These are phyloP conservation scores for Dothiorella sarmentorum DNA, from an alignment of 2,329 filamentous ascomycete genomes.

Conservation along the genomic window DNA sequence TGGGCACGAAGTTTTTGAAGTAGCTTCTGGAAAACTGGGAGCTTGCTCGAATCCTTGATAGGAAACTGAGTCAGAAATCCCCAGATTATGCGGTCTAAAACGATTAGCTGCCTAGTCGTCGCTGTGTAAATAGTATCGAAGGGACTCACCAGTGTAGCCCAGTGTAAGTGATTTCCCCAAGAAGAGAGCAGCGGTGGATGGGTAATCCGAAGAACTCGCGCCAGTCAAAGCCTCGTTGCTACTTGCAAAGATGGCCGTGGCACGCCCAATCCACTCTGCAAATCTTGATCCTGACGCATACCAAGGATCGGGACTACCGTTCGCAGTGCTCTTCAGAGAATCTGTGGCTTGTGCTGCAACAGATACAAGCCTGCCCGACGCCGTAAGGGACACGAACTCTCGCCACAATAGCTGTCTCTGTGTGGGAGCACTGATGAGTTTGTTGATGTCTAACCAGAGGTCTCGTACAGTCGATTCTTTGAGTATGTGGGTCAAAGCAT, in stretches of 20 bases:
- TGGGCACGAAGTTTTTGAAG: slow-evolving; percentile 44
- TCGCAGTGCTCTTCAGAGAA: slow-evolving; percentile 38
- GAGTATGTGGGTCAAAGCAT: slow-evolving; percentile 32
- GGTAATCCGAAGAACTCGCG: slow-evolving; percentile 23
- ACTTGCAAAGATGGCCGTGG: slow-evolving; percentile 53
- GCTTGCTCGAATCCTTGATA: neutral
- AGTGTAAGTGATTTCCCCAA: slow-evolving; percentile 62
- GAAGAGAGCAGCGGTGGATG: slow-evolving; percentile 41
- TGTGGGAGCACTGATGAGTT: slow-evolving; percentile 38
- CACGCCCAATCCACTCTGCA: slow-evolving; percentile 67
- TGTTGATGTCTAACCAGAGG: slow-evolving; percentile 46
- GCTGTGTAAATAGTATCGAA: neutral
- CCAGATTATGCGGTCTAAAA: slow-evolving; percentile 21
- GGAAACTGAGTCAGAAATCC: neutral
- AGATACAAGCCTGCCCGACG: slow-evolving; percentile 58
- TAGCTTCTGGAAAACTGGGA: slow-evolving; percentile 36
- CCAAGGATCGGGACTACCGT: slow-evolving; percentile 49
- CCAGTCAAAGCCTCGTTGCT: neutral
- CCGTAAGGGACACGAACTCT: slow-evolving; percentile 57
- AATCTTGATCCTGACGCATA: slow-evolving; percentile 62
- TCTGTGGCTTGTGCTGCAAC: slow-evolving; percentile 58
- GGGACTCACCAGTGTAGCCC: slow-evolving; percentile 63
- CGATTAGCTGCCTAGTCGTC: neutral
- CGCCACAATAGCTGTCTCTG: slow-evolving; percentile 59
- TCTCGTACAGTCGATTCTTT: slow-evolving; percentile 19